Percentiles rank a stretch among this genome's conserved stretches.
Evolutionary conservation across 2,329 filamentous ascomycete species (phyloP).

Genomic region (Didymosphaeria variabile): DNA sequence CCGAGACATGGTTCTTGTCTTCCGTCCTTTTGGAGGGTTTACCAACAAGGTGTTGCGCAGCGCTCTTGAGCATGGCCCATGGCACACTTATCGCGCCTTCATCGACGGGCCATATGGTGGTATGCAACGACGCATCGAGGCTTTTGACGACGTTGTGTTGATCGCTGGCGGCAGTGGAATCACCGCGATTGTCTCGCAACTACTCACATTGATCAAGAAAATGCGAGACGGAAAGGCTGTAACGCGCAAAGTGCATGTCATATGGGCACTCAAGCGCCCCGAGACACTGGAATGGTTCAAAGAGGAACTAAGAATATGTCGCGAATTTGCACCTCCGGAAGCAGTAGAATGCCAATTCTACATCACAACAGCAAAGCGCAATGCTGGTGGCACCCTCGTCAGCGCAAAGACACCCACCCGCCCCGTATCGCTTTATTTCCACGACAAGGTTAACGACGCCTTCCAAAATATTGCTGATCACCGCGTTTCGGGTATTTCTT

Average conservation of each 20-base stretch:
- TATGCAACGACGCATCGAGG: conserved; percentile 87
- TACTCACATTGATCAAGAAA: conserved; percentile 92
- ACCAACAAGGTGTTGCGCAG: conserved; percentile 85
- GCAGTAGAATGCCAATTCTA: conserved; percentile 94
- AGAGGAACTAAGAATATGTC: conserved; percentile 90
- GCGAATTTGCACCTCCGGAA: conserved; percentile 86
- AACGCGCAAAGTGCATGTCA: conserved; percentile 86
- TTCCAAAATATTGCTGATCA: conserved; percentile 88
- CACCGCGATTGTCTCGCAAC: conserved; percentile 89
- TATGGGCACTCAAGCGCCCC: conserved; percentile 92
- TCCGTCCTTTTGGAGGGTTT: conserved; percentile 90
- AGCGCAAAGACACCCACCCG: conserved; percentile 61
- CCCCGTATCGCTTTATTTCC: conserved; percentile 77
- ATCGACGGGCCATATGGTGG: conserved; percentile 95
- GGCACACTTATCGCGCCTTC: conserved; percentile 91
- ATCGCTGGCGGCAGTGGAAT: conserved; percentile 95
- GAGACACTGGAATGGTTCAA: conserved; percentile 99
- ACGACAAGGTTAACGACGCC: conserved; percentile 87
- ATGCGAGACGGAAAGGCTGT: conserved; percentile 96
- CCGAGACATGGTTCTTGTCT: conserved; percentile 88
- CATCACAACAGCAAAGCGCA: conserved; percentile 79
- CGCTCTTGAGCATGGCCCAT: conserved; percentile 84
- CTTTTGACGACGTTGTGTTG: conserved; percentile 92
- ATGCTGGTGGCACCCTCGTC: conserved; percentile 57
- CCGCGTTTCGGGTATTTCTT: conserved; percentile 54